Evolutionary conservation across 2,329 filamentous ascomycete genomes (phyloP), one percentile per base, ranked within the genome.

Genomic region (Cytospora piceicola): DNA sequence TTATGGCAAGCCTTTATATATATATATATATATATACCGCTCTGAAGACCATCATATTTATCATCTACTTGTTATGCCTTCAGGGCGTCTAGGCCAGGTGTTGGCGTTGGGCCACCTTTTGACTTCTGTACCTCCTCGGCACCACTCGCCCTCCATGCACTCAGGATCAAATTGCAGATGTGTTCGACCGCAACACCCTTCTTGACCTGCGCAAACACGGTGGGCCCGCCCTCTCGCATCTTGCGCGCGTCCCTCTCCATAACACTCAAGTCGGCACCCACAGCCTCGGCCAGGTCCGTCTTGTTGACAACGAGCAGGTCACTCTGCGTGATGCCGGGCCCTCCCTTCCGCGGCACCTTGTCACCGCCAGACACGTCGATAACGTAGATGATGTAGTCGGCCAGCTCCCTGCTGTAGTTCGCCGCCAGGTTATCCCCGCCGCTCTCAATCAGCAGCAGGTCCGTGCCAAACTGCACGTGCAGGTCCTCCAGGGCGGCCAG

Each of bases 301-400:
- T 99, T 99, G 79, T 99, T 99, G 60, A 99, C 92, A 24, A 99
- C 86, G 70, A 99, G 79, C 77, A 99, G 77, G 75, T 99, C 95
- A 72, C 91, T 95, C 80, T 97, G 94, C 6, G 95, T 99, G 76
- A 99, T 99, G 1, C 95, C 95, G 0, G 95, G 95, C 0, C 95
- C 95, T 32, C 95, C 95, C 81, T 99, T 99, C 32, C 95, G 82
- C 0, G 95, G 95, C 59, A 99, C 90, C 85, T 99, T 99, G 78
- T 99, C 95, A 15, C 95, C 95, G 27, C 95, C 95, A 64, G 89
- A 91, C 22, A 99, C 95, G 78, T 99, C 95, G 72, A 99, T 98
- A 34, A 99, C 95, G 77, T 99, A 99, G 79, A 99, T 90, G 78
- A 99, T 99, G 77, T 91, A 99, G 78, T 99, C 95, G 1, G 95